Percentiles rank a stretch among this genome's conserved stretches.
Evolutionary conservation across 2,329 filamentous ascomycete genomes (phyloP).

Genomic region (Arthroderma sp.): DNA sequence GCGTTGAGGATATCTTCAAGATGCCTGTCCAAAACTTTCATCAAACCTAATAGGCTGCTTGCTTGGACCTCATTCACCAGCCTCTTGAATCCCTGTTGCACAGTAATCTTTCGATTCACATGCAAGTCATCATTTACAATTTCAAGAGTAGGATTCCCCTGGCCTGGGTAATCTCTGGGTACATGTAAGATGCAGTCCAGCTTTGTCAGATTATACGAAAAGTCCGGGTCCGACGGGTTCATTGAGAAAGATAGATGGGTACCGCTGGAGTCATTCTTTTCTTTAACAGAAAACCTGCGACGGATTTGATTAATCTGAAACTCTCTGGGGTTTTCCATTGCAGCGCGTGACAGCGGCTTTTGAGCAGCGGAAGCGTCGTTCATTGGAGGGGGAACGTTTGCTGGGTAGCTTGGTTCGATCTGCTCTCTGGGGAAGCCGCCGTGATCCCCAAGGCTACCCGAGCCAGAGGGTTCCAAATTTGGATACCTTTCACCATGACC

Average conservation of each 20-base stretch:
- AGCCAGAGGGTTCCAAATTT: neutral
- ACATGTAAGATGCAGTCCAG: constrained; percentile 56
- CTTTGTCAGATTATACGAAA: constrained; percentile 60
- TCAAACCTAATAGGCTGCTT: constrained; percentile 49
- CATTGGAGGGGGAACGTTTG: neutral
- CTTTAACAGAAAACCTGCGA: constrained; percentile 47
- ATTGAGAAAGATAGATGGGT: constrained; percentile 52
- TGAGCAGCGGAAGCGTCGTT: constrained; percentile 16
- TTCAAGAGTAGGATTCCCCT: constrained; percentile 42
- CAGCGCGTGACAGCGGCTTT: constrained; percentile 52
- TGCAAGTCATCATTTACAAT: constrained; percentile 59
- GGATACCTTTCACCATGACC: neutral
- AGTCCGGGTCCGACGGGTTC: constrained; percentile 66
- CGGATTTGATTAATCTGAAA: constrained; percentile 65
- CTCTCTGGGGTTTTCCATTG: constrained; percentile 53
- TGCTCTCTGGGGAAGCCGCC: neutral
- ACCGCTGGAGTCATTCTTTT: constrained; percentile 34
- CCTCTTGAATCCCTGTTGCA: constrained; percentile 59
- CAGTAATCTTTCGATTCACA: constrained; percentile 59
- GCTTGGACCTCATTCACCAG: constrained; percentile 42
- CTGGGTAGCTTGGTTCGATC: neutral
- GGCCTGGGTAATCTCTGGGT: constrained; percentile 48
- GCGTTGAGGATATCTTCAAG: constrained; percentile 34
- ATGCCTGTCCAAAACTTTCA: constrained; percentile 59
- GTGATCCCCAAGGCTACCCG: neutral